Evolutionary conservation across 2,329 filamentous ascomycete species (phyloP).

Genomic region (Fusarium metavorans): DNA sequence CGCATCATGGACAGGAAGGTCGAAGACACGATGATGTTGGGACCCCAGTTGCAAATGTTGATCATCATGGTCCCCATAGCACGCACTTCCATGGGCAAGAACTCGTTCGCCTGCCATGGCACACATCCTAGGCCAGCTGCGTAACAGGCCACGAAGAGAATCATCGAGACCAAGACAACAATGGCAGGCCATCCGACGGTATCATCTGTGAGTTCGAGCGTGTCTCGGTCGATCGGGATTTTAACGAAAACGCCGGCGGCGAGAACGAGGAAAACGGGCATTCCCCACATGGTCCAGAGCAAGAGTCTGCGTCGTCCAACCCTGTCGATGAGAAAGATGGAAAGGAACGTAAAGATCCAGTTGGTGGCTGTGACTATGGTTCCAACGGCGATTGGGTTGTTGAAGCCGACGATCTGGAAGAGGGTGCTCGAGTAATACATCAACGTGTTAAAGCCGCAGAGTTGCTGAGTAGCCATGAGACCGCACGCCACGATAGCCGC

Average conservation of each 20-base stretch:
- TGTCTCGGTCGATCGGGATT: conserved; percentile 26
- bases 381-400: conserved; percentile 57
- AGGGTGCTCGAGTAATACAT: conserved; percentile 41
- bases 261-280: conserved; percentile 27
- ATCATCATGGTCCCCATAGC: conserved; percentile 59
- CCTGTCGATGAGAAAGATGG: conserved; percentile 33
- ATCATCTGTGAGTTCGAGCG: conserved; percentile 19
- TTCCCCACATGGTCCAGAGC: conserved; percentile 36
- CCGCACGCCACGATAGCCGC: conserved; percentile 57
- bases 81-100: conserved; percentile 54
- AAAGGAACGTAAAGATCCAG: conserved; percentile 32
- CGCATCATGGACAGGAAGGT: conserved; percentile 36
- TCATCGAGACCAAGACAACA: conserved; percentile 28
- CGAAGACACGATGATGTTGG: conserved; percentile 48
- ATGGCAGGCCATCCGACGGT: conserved; percentile 27
- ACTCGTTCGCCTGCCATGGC: conserved; percentile 40
- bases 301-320: conserved; percentile 26
- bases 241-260: conserved; percentile 23
- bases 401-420: conserved; percentile 40
- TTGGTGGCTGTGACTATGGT: conserved; percentile 45
- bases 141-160: conserved; percentile 42
- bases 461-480: conserved; percentile 55
- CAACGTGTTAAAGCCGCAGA: conserved; percentile 40
- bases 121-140: conserved; percentile 37
- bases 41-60: conserved; percentile 57